Base-by-base conservation (phyloP, 768 basidiomycete species). In the Tephrocybe sp. region DNA sequence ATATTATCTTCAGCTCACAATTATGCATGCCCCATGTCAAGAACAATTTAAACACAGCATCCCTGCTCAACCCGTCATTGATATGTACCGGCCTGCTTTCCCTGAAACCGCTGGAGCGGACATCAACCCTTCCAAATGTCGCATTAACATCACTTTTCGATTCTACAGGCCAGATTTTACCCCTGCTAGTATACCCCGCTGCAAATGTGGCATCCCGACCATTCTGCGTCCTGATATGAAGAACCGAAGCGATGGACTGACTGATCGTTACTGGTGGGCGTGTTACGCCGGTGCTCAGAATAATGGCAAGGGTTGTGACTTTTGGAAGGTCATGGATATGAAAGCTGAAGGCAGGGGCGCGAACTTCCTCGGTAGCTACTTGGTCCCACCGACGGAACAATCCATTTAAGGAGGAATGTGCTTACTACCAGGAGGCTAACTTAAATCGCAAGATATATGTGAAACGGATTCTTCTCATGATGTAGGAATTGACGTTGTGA, bases 11-110 rank as follows among this genome's bases (percentile, higher is more conserved):
- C 49, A 91, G 88, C 71, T 92, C 29, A 76, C 76, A n/a, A 89
- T 92, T 49, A 92, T 92, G 90, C 91, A 92, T 57, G 87, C 89
- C 1, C 80, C 83, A 13, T 86, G 84, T 50, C 90, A 92, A 71
- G 90, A 92, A 61, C 73, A 71, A 33, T 92, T 86, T 69, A 92
- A 92, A 58, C 88, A 91, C 55, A 76, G 82, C 3, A 76, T 91
- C 15, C 89, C 86, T 16, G 84, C 89, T 1, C 87, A 89, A 53
- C 63, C 72, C 10, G 69, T 78, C 1, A 76, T 92, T 33, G 90
- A 92, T 59, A 57, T 86, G n/a, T 91, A 81, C 61, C 78, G 76
- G 25, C 88, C 90, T 3, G 61, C 75, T 1, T 75, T 66, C 54
- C 78, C 83, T 27, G 59, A 55, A 39, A 57, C 57, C 1, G 56